Evolutionary conservation across 768 basidiomycete species (phyloP).

Genomic region (Termitomyces sp.): DNA sequence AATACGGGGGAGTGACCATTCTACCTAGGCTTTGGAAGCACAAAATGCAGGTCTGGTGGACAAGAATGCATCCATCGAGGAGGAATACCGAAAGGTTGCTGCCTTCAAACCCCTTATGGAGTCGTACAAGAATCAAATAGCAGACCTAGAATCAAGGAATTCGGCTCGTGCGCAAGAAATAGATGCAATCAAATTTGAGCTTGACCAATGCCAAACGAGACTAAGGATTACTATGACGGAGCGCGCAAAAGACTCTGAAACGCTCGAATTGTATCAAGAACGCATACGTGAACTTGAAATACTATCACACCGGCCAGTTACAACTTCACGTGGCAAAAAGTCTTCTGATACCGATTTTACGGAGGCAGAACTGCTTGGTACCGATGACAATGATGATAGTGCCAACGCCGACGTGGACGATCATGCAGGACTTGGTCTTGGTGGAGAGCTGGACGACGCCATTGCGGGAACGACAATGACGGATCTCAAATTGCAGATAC

Average conservation of each 20-base stretch:
- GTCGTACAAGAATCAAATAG: constrained; percentile 83
- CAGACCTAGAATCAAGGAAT: constrained; percentile 70
- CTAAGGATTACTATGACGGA: constrained; percentile 66
- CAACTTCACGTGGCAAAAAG: constrained; percentile 16
- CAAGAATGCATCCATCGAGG: constrained; percentile 87
- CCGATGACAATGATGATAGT: background rate
- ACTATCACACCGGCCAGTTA: constrained; percentile 43
- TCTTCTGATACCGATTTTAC: constrained; percentile 13
- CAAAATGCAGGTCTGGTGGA: constrained; percentile 92
- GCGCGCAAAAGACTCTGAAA: constrained; percentile 73
- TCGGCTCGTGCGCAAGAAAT: constrained; percentile 64
- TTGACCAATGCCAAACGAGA: constrained; percentile 69
- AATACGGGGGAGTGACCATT: background rate
- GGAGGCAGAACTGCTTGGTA: constrained; percentile 27
- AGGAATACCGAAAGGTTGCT: constrained; percentile 83
- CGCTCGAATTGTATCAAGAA: constrained; percentile 87
- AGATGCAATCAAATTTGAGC: constrained; percentile 66
- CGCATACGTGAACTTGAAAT: constrained; percentile 85
- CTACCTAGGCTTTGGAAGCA: constrained; percentile 73
- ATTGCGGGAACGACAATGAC: constrained; percentile 84
- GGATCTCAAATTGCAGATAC: constrained; percentile 83
- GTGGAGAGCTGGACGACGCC: constrained; percentile 84
- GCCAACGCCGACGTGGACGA: constrained; percentile 24
- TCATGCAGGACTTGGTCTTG: constrained; percentile 55
- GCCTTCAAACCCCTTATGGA: constrained; percentile 89